These are phyloP conservation scores for Henningerozyma blattae DNA, from an alignment of 805 yeast species.

Conservation along the genomic window DNA sequence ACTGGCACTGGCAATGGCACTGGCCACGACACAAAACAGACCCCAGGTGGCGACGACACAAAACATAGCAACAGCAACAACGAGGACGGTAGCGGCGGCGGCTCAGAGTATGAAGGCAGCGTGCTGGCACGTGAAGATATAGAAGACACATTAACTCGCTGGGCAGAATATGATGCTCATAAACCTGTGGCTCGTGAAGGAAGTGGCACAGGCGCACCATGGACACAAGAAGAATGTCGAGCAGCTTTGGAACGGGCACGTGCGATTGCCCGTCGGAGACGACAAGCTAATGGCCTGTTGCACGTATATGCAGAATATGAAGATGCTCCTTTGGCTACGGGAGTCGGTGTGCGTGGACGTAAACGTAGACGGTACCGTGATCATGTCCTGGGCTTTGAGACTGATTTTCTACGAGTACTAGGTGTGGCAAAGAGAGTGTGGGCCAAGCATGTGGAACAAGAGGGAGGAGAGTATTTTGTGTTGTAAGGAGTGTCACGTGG, in stretches of 20 bases:
- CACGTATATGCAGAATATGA: slow-evolving; percentile 25
- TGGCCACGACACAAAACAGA: not conserved
- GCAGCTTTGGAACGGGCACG: slow-evolving; percentile 15
- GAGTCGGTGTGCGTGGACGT: slow-evolving; percentile 26
- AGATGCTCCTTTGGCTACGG: slow-evolving; percentile 24
- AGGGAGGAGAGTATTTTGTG: no score
- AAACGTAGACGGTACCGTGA: slow-evolving; percentile 24
- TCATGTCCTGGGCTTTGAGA: slow-evolving; percentile 23
- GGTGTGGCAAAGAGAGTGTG: not conserved
- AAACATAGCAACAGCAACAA: no score
- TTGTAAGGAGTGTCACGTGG: no score
- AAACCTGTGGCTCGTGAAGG: not conserved
- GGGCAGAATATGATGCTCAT: not conserved
- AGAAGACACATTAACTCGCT: not conserved
- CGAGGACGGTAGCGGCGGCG: no score
- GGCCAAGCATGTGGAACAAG: no score
- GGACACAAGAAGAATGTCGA: slow-evolving; percentile 15
- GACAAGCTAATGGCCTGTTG: slow-evolving; percentile 21
- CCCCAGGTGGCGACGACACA: no score
- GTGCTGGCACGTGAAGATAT: not conserved
- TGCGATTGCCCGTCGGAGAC: slow-evolving; percentile 9
- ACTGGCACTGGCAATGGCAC: not conserved
- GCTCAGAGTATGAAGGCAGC: no score
- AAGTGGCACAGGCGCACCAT: slow-evolving; percentile 1
- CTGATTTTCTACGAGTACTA: slow-evolving; percentile 15